phyloP scores from a whole-genome alignment of 495 filamentous ascomycete species.

The Ramalina peruviana region DNA sequence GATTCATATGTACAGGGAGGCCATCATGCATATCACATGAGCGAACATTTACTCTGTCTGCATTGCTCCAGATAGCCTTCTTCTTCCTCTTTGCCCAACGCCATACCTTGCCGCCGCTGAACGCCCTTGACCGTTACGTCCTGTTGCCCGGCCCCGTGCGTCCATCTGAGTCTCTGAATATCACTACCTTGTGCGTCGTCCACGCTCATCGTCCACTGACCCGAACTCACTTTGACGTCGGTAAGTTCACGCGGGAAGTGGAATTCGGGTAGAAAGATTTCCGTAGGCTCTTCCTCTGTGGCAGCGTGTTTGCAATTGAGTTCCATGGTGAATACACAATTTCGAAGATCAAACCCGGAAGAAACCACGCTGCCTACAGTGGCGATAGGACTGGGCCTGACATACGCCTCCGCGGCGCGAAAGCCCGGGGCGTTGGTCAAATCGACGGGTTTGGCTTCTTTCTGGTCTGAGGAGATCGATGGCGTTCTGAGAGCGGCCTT shows the following conservation, averaged over 20 bases:
- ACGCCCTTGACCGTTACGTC: constrained; percentile 64
- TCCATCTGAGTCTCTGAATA: constrained; percentile 71
- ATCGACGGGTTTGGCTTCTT: constrained; percentile 35
- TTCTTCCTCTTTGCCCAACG: constrained; percentile 34
- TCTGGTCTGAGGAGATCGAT: constrained; percentile 47
- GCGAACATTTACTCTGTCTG: constrained; percentile 33
- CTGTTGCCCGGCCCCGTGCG: constrained; percentile 78
- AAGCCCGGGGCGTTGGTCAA: constrained; percentile 51
- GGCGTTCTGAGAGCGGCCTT: constrained; percentile 56
- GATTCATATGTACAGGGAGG: neutral
- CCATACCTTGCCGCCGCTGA: constrained; percentile 39
- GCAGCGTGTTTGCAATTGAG: constrained; percentile 39
- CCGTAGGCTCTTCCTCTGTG: constrained; percentile 52
- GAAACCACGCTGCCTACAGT: constrained; percentile 52
- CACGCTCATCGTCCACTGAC: constrained; percentile 73
- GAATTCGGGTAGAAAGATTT: constrained; percentile 80
- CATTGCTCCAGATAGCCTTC: constrained; percentile 50
- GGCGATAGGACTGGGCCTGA: constrained; percentile 70
- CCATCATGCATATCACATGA: constrained; percentile 31
- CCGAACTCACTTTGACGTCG: constrained; percentile 59
- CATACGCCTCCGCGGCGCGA: constrained; percentile 81
- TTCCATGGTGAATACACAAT: constrained; percentile 56
- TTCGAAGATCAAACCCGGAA: constrained; percentile 67
- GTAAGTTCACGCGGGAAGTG: constrained; percentile 72
- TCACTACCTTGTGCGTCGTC: constrained; percentile 52